Evolutionary conservation across 257 asterid species (phyloP).

Genomic region (Parsonsia alboflavescens): DNA sequence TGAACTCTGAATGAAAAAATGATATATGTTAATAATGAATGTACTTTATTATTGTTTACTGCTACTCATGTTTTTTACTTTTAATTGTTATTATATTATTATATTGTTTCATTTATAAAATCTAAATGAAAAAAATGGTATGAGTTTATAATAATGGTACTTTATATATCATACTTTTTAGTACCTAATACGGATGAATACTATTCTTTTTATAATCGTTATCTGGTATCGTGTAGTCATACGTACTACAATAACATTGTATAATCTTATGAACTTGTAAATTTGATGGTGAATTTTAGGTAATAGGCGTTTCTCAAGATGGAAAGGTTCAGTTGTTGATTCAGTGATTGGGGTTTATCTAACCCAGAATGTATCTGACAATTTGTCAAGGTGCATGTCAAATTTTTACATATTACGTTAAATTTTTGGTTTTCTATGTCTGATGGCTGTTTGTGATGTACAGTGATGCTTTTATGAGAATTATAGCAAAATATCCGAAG

Average conservation of each 20-base stretch:
- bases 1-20: too few relatives aligned
- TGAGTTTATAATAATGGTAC: too few relatives aligned
- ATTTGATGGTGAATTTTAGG: constrained; percentile 35
- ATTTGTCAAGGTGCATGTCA: constrained; percentile 55
- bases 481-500: neutral
- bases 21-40: too few relatives aligned
- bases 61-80: too few relatives aligned
- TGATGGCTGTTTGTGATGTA: neutral
- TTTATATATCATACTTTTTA: too few relatives aligned
- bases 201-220: too few relatives aligned
- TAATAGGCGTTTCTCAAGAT: constrained; percentile 60
- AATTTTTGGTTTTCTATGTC: too few relatives aligned
- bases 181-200: too few relatives aligned
- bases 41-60: too few relatives aligned
- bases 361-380: constrained; percentile 73
- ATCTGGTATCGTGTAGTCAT: too few relatives aligned
- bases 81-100: neutral
- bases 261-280: neutral
- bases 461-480: constrained; percentile 2
- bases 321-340: constrained; percentile 83
- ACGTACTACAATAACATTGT: too few relatives aligned
- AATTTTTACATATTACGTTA: neutral
- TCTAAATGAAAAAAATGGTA: too few relatives aligned
- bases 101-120: neutral
- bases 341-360: constrained; percentile 74